phyloP scores from a whole-genome alignment of 345 rosid genomes.

The Stellera chamaejasme region DNA sequence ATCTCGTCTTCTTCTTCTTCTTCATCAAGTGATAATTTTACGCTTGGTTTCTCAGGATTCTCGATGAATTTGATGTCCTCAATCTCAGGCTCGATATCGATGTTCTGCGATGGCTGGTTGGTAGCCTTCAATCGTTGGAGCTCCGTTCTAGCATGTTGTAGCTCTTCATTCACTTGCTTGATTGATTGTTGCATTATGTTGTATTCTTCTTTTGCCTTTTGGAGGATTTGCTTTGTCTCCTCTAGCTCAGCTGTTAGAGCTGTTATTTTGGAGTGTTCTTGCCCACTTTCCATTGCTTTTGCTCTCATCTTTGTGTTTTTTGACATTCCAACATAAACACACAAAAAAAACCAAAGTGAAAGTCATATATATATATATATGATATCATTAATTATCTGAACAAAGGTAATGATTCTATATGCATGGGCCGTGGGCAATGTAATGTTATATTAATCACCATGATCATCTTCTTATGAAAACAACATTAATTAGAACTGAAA shows the following conservation, averaged over 20 bases:
- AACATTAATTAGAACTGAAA: too few species aligned
- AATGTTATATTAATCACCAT: too few species aligned
- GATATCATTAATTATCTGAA: too few species aligned
- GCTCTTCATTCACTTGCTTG: conserved; percentile 37
- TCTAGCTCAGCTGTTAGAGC: conserved; percentile 43
- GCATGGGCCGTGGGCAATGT: too few species aligned
- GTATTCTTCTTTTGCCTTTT: conserved; percentile 35
- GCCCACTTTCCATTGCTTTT: conserved; percentile 15
- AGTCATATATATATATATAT: too few species aligned
- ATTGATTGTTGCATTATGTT: conserved; percentile 26
- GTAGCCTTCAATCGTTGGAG: conserved; percentile 22
- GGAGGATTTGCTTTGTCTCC: conserved; percentile 40
- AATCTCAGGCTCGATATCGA: conserved; percentile 22
- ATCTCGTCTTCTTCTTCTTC: conserved; percentile 27
- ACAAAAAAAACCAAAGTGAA: too few species aligned
- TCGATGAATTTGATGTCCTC: conserved; percentile 40
- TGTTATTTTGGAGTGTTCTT: conserved; percentile 21
- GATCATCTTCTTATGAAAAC: too few species aligned
- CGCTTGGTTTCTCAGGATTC: conserved; percentile 15
- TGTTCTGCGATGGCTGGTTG: conserved; percentile 18
- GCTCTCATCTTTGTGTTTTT: conserved; percentile 15
- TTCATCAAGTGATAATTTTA: conserved; percentile 9
- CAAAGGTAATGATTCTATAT: too few species aligned
- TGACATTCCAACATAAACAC: too few species aligned
- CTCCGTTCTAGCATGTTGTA: conserved; percentile 36